phyloP scores from a whole-genome alignment of 805 yeast species.

The Hanseniaspora osmophila region DNA sequence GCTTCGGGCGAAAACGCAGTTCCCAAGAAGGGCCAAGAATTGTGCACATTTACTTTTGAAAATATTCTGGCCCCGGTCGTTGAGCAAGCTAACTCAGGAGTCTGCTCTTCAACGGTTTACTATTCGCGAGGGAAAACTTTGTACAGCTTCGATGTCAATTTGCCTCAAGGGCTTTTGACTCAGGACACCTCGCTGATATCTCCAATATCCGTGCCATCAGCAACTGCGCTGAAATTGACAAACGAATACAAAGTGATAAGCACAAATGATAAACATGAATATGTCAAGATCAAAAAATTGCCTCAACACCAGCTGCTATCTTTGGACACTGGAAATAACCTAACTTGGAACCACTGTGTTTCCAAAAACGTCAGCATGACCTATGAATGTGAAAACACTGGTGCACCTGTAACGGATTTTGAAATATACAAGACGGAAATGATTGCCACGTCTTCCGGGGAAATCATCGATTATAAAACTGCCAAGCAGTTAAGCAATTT shows the following conservation, averaged over 20 bases:
- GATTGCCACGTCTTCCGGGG: not conserved
- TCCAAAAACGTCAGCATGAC: not conserved
- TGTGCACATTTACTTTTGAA: conserved; percentile 9
- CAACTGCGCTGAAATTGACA: not conserved
- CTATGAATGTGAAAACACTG: not conserved
- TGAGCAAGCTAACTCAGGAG: conserved; percentile 12
- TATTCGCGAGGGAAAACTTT: conserved; percentile 20
- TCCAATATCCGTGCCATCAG: not conserved
- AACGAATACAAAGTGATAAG: conserved; percentile 10
- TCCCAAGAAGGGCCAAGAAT: conserved; percentile 9
- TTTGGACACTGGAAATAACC: conserved; percentile 22
- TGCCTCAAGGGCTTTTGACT: conserved; percentile 17
- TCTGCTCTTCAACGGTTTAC: conserved; percentile 17
- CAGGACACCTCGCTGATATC: conserved; percentile 5
- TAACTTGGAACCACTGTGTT: conserved; percentile 11
- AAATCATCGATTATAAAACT: not conserved
- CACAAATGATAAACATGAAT: conserved; percentile 10
- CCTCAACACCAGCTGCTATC: not conserved
- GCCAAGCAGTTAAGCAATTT: not conserved
- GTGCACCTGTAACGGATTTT: not conserved
- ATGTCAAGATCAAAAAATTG: not conserved
- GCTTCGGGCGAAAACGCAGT: not conserved
- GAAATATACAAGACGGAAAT: not conserved
- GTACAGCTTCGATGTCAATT: conserved; percentile 17
- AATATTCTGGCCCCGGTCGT: conserved; percentile 15